Conservation (phyloP, 2,329 filamentous ascomycete species). For the Curvularia lunata region DNA sequence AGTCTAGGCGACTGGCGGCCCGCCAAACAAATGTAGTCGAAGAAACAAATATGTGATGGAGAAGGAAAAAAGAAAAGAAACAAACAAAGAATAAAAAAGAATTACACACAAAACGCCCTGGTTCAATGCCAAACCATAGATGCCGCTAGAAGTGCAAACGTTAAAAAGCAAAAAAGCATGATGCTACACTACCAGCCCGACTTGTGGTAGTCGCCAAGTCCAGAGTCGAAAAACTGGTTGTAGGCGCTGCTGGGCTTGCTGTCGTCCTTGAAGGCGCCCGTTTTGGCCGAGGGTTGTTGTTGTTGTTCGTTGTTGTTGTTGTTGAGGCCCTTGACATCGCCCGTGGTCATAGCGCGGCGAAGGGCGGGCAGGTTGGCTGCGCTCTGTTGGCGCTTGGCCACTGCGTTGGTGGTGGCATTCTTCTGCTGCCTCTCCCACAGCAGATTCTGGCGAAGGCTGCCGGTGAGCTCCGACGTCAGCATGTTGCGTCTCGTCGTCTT, state of each 20-base stretch:
- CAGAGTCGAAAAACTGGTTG: slow-evolving; percentile 74
- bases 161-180: slow-evolving; percentile 16
- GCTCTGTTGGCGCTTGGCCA: slow-evolving; percentile 87
- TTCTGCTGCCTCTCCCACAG: slow-evolving; percentile 96
- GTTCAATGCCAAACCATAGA: slow-evolving; percentile 43
- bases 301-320: slow-evolving; percentile 68
- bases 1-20: slow-evolving; percentile 8
- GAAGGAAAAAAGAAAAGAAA: background rate
- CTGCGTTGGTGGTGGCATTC: slow-evolving; percentile 84
- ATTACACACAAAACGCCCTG: slow-evolving; percentile 34
- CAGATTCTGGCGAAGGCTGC: slow-evolving; percentile 88
- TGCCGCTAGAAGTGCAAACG: slow-evolving; percentile 48
- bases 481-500: slow-evolving; percentile 93
- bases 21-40: slow-evolving; percentile 21
- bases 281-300: slow-evolving; percentile 52
- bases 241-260: slow-evolving; percentile 74
- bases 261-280: slow-evolving; percentile 64
- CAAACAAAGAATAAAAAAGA: slow-evolving; percentile 2
- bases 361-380: slow-evolving; percentile 41
- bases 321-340: slow-evolving; percentile 88
- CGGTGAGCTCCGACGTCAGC: slow-evolving; percentile 80
- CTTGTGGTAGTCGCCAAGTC: slow-evolving; percentile 78
- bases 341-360: slow-evolving; percentile 59
- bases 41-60: slow-evolving; percentile 15
- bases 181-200: slow-evolving; percentile 73